Evolutionary conservation across 345 rosid species (phyloP), one percentile per base, ranked within the genome.

Genomic region (Conringia planisiliqua): DNA sequence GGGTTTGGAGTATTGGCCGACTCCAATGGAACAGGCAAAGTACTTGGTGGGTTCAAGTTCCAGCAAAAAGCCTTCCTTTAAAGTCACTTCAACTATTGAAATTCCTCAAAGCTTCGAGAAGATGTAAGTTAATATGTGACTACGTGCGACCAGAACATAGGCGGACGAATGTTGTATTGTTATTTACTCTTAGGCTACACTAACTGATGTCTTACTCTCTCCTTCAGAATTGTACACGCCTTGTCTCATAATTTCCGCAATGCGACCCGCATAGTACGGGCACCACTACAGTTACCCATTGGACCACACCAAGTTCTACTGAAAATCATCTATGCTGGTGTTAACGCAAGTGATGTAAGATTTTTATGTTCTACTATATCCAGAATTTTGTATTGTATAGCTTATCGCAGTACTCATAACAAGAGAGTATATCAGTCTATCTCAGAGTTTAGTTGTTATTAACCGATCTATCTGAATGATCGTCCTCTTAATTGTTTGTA

Each of bases 331-430:
- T 91, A 88, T 79, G 97, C 92, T 60, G 99, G 99, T 74, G 99
- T 95, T 68, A 95, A 95, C 80, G 99, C 99, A 11, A 95, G 99
- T 80, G 99, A 95, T 85, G 99, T 95, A 91, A 90, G 97, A 87
- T 79, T 46, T 27, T 29, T 73, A 73, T 55, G 52, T 69, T 70
- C n/a, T 52, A 29, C 59, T 43, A 5, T 44, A 0, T 75, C 27
- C 39, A 40, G 6, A 30, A 13, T 9, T 3, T 6, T 44, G 14
- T 55, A 4, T 33, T 43, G 16, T 5, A 12, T 56, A 30, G 24
- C 11, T 61, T 63, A 18, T 52, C 3, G 4, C 5, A 14, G 16
- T 14, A 64, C 64, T 4, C 33, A 40, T 61, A 62, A 27, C 68
- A 63, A 20, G n/a, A 11, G 32, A 44, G 6, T 13, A 9, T 60